These are phyloP conservation scores for Hygrophila difformis DNA, from an alignment of 257 asterid genomes.

Conservation along the genomic window DNA sequence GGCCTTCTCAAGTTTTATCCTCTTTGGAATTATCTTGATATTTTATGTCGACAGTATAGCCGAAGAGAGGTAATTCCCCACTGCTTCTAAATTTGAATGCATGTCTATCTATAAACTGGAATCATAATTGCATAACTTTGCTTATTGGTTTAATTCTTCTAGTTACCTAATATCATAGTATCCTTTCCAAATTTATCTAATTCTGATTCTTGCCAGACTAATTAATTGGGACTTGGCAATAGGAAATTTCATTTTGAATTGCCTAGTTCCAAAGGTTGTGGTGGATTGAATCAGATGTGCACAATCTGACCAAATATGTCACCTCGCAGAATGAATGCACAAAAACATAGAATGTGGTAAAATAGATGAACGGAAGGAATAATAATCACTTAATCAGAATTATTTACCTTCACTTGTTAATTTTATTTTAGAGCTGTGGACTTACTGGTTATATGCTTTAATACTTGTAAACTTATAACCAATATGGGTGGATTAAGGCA, in stretches of 20 bases:
- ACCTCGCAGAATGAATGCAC: not conserved
- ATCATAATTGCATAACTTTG: not conserved
- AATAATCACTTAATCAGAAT: too few relatives aligned
- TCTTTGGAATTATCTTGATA: slow-evolving; percentile 82
- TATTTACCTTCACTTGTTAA: too few relatives aligned
- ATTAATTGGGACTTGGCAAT: slow-evolving; percentile 1
- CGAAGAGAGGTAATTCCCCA: slow-evolving; percentile 71
- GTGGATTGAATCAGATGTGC: not conserved
- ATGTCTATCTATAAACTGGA: slow-evolving; percentile 3
- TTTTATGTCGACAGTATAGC: slow-evolving; percentile 92
- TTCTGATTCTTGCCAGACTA: slow-evolving; percentile 5
- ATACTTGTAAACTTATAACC: too few relatives aligned
- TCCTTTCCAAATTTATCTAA: not conserved
- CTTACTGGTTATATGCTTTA: too few relatives aligned
- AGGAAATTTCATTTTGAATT: not conserved
- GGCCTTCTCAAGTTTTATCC: slow-evolving; percentile 77
- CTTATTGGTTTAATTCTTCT: not conserved
- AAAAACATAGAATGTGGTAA: too few relatives aligned
- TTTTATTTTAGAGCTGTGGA: too few relatives aligned
- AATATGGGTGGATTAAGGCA: too few relatives aligned
- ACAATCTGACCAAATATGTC: not conserved
- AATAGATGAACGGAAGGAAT: too few relatives aligned
- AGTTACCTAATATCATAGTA: not conserved
- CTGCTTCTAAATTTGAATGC: slow-evolving; percentile 1
- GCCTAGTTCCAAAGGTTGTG: not conserved